Percentiles rank a stretch among this genome's conserved stretches.
These are phyloP conservation scores for Sporobolomyces roseus DNA, from an alignment of 768 basidiomycete genomes.

Conservation along the genomic window DNA sequence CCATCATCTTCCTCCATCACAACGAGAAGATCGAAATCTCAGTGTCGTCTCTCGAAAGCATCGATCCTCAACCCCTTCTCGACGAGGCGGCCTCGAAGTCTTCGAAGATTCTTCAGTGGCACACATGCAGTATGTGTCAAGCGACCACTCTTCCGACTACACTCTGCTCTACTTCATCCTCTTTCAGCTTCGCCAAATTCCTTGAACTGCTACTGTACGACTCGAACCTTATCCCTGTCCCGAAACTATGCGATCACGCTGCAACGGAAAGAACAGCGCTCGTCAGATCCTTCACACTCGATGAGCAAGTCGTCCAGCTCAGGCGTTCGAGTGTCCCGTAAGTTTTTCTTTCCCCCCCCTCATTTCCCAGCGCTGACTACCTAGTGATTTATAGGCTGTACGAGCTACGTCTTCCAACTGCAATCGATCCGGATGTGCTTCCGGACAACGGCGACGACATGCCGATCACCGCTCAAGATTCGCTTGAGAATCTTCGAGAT, in stretches of 20 bases:
- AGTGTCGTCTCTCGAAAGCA: background rate
- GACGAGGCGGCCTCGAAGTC: too few species aligned
- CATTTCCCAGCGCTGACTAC: background rate
- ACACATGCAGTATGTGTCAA: constrained; percentile 20
- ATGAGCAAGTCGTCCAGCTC: background rate
- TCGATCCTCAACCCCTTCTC: too few species aligned
- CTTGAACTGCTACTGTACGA: constrained; percentile 39
- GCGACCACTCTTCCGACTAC: background rate
- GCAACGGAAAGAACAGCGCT: constrained; percentile 10
- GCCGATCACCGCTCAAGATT: background rate
- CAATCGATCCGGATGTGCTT: constrained; percentile 31
- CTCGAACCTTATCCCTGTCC: constrained; percentile 15
- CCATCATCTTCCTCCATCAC: constrained; percentile 12
- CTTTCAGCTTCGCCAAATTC: constrained; percentile 29
- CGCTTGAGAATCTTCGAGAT: background rate
- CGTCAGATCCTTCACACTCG: constrained; percentile 18
- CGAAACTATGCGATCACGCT: constrained; percentile 35
- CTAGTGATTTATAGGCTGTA: constrained; percentile 12
- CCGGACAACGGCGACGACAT: constrained; percentile 1
- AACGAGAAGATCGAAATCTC: constrained; percentile 20
- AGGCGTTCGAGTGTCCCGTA: constrained; percentile 18
- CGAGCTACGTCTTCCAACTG: constrained; percentile 35
- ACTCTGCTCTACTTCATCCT: background rate
- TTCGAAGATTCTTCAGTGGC: background rate
- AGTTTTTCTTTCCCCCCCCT: background rate